Base-by-base conservation (phyloP, 768 basidiomycete genomes). In the Naganishia vaughanmartiniae region DNA sequence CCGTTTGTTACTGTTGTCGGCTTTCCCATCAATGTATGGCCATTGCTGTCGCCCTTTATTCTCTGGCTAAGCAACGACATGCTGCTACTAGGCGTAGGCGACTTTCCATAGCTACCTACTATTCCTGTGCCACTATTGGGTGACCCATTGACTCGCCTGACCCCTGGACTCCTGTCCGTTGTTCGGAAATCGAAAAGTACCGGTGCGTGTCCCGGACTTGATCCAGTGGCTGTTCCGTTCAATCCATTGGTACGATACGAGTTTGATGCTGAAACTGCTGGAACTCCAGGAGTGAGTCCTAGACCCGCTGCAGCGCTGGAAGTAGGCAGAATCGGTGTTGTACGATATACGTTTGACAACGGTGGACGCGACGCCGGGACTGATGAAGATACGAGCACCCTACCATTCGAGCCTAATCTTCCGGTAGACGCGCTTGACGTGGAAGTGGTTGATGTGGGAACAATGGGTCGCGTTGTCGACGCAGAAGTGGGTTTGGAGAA, bases 161-260 rank as follows among this genome's bases (percentile, higher is more conserved):
- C 28, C n/a, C 54, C 53, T 24, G 55, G 54, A 24, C 42, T 55
- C 30, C 45, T 58, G 57, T 72, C 71, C 26, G 71, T 72, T 46
- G 54, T 69, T 28, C 71, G 60, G 67, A 72, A 72, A 69, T 72
- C 71, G 36, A 72, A 72, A 28, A 72, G 36, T 17, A 68, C 56
- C 15, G 71, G 71, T 31, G 67, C 60, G 24, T 42, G 36, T 31
- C 56, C 66, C 28, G 60, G 39, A 36, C 60, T 51, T 1, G 46
- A 56, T 24, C 36, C 45, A 4, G 21, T 65, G 11, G n/a, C 11
- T 28, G 60, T 21, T 53, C 33, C 56, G 15, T 63, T 63, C 57
- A 39, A 34, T 30, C 33, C 51, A 21, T 34, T 69, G 15, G 36
- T 30, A 14, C 39, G 45, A n/a, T 42, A 58, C 21, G 42, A 21